A percentile compares a stretch with the other conserved stretches of the same genome.
Evolutionary conservation across 192 early-diverging fungal genomes (phyloP).

Genomic region (Entomortierella lignicola): DNA sequence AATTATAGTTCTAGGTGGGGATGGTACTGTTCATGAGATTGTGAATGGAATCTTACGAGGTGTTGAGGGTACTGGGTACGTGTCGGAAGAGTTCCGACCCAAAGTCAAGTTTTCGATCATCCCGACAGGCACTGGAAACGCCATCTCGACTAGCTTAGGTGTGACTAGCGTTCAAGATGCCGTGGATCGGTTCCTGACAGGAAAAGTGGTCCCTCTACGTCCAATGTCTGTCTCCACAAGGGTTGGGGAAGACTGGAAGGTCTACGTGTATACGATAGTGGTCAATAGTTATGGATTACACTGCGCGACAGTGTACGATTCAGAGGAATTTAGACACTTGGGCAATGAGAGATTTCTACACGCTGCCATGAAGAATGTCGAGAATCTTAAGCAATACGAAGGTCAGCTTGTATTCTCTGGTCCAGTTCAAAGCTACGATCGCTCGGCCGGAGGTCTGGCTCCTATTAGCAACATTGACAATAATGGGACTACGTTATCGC

Average conservation of each 20-base stretch:
- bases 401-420: conserved; percentile 49
- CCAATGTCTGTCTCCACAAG: conserved; percentile 52
- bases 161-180: conserved; percentile 53
- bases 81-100: conserved; percentile 15
- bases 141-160: conserved; percentile 56
- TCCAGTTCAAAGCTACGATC: conserved; percentile 29
- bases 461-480: background rate
- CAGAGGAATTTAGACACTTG: conserved; percentile 57
- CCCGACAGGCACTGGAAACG: conserved; percentile 62
- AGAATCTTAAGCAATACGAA: conserved; percentile 54
- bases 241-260: conserved; percentile 19
- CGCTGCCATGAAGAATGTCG: conserved; percentile 56
- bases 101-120: conserved; percentile 55
- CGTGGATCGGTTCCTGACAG: conserved; percentile 43
- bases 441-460: background rate
- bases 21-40: conserved; percentile 64
- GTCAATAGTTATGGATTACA: conserved; percentile 66
- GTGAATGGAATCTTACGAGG: conserved; percentile 59
- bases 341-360: conserved; percentile 60
- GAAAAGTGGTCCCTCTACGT: conserved; percentile 34
- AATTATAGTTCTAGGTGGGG: conserved; percentile 61
- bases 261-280: conserved; percentile 49
- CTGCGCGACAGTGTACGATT: conserved; percentile 62
- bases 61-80: conserved; percentile 19
- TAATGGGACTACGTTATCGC: background rate